These are phyloP conservation scores for Venturiaceae sp. DNA, from an alignment of 2,329 filamentous ascomycete species.

Conservation along the genomic window DNA sequence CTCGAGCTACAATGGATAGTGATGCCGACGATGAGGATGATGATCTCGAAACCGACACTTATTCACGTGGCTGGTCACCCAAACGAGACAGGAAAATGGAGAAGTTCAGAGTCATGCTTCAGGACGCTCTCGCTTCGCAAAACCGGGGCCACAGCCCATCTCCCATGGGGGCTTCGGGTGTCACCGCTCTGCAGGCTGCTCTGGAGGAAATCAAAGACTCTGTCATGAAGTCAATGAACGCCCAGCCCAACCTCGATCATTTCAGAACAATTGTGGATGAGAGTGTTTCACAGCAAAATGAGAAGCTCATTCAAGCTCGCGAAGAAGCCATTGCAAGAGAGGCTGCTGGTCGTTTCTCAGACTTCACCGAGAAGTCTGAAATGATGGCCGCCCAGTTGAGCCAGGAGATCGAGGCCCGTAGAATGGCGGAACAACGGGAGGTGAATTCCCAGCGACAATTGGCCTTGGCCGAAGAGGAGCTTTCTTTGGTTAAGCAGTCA, in stretches of 20 bases:
- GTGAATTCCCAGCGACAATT: conserved; percentile 31
- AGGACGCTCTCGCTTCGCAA: conserved; percentile 53
- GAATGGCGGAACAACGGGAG: conserved; percentile 33
- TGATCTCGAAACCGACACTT: conserved; percentile 42
- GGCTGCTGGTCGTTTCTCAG: conserved; percentile 21
- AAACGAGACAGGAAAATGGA: conserved; percentile 70
- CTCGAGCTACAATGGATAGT: conserved; percentile 60
- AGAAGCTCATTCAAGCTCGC: conserved; percentile 18
- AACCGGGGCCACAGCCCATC: conserved; percentile 2
- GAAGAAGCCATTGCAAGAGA: conserved; percentile 26
- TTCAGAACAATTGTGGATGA: conserved; percentile 25
- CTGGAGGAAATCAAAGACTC: conserved; percentile 5
- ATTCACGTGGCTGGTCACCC: conserved; percentile 64
- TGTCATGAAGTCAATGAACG: neutral
- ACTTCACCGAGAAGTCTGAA: conserved; percentile 24
- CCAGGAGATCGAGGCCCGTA: conserved; percentile 31
- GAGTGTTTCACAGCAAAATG: conserved; percentile 16
- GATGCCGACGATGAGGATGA: conserved; percentile 95
- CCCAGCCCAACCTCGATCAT: conserved; percentile 14
- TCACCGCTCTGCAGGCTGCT: neutral
- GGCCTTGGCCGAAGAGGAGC: conserved; percentile 39
- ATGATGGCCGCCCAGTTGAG: conserved; percentile 24
- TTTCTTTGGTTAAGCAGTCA: conserved; percentile 33
- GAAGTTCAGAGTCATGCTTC: conserved; percentile 53
- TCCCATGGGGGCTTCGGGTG: neutral